phyloP scores from a whole-genome alignment of 75 land plant genomes.

The Larix kaempferi region DNA sequence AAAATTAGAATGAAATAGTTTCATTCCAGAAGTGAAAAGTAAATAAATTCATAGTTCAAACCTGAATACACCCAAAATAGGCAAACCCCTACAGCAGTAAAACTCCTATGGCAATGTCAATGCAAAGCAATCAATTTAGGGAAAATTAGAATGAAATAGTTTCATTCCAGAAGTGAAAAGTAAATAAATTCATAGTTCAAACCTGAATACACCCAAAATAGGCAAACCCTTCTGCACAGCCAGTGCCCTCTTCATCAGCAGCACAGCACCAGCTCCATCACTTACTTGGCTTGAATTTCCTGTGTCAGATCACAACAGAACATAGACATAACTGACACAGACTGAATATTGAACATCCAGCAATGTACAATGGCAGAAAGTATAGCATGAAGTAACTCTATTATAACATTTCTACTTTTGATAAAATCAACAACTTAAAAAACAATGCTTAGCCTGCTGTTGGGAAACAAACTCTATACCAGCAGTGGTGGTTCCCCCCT shows the following conservation, averaged over 20 bases:
- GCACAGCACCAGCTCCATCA: conserved; percentile 98
- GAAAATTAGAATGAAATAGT: neutral
- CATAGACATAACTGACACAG: neutral
- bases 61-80: conserved; percentile 96
- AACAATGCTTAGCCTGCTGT: neutral
- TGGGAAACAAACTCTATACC: neutral
- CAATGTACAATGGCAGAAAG: neutral
- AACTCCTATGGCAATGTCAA: conserved; percentile 49
- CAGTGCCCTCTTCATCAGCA: conserved; percentile 78
- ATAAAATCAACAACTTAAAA: neutral
- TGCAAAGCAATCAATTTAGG: neutral
- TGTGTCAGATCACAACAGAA: conserved; percentile 13
- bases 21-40: neutral
- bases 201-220: conserved; percentile 95
- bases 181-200: neutral
- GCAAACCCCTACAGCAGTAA: conserved; percentile 81
- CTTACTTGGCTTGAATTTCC: conserved; percentile 96
- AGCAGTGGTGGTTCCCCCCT: too few species aligned
- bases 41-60: conserved; percentile 14
- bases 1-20: neutral
- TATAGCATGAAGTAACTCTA: neutral
- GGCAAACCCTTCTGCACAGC: conserved; percentile 77
- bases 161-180: neutral
- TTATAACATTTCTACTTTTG: neutral
- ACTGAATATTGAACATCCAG: neutral